A percentile compares a stretch with the other conserved stretches of the same genome.
Conservation (phyloP, 2,329 filamentous ascomycete genomes). For the Xylaria digitata region DNA sequence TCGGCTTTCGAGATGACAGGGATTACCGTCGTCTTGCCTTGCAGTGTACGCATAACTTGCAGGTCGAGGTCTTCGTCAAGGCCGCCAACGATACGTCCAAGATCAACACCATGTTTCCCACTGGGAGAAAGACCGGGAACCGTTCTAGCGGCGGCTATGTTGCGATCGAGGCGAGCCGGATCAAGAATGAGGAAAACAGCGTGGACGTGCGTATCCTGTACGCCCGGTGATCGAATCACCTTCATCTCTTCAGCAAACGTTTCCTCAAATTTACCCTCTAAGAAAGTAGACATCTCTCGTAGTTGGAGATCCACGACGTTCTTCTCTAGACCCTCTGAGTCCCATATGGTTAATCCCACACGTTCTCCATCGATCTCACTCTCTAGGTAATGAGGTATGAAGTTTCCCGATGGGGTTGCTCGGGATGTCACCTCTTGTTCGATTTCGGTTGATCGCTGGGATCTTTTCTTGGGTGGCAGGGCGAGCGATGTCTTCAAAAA, state of each 20-base stretch:
- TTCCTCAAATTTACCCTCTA: constrained; percentile 98
- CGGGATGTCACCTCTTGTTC: constrained; percentile 69
- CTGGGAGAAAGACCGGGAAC: constrained; percentile 61
- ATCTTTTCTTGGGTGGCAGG: constrained; percentile 81
- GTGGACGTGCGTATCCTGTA: constrained; percentile 96
- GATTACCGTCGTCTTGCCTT: constrained; percentile 94
- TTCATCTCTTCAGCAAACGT: constrained; percentile 98
- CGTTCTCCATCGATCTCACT: constrained; percentile 94
- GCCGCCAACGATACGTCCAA: constrained; percentile 67
- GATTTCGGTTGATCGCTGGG: constrained; percentile 59
- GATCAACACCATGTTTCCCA: constrained; percentile 62
- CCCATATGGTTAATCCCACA: constrained; percentile 93
- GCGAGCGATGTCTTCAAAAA: constrained; percentile 90
- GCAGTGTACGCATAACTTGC: constrained; percentile 86
- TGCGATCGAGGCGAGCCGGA: constrained; percentile 84
- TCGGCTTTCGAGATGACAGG: constrained; percentile 97
- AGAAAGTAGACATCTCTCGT: constrained; percentile 87
- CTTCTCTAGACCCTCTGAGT: constrained; percentile 94
- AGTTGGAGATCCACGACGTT: constrained; percentile 94
- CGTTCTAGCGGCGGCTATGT: constrained; percentile 75
- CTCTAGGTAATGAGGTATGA: constrained; percentile 90
- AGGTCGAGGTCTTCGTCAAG: constrained; percentile 91
- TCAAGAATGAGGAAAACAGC: constrained; percentile 94
- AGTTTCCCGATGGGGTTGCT: constrained; percentile 71
- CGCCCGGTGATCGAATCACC: constrained; percentile 90